Conservation (phyloP, 2,329 filamentous ascomycete species). For the Scolecobasidium constrictum region DNA sequence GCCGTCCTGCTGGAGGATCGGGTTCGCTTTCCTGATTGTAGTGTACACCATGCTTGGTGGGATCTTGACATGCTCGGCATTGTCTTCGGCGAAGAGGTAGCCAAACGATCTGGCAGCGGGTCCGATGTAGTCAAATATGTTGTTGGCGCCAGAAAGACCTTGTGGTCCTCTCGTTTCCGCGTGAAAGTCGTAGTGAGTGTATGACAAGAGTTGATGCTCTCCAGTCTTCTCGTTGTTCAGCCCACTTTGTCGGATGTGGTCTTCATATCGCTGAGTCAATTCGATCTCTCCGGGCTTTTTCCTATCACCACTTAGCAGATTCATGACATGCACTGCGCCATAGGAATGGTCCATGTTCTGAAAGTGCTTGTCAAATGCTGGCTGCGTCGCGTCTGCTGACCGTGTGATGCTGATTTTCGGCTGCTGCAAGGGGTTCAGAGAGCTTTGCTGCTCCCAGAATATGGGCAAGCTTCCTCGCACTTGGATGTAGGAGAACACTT, state of each 20-base stretch:
- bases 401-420: slow-evolving; percentile 79
- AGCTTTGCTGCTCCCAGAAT: slow-evolving; percentile 92
- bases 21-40: slow-evolving; percentile 37
- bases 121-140: slow-evolving; percentile 69
- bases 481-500: slow-evolving; percentile 89
- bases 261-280: slow-evolving; percentile 66
- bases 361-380: slow-evolving; percentile 93
- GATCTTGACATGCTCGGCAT: slow-evolving; percentile 43
- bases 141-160: slow-evolving; percentile 83
- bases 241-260: slow-evolving; percentile 64
- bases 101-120: slow-evolving; percentile 76
- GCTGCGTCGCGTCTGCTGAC: slow-evolving; percentile 81
- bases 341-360: slow-evolving; percentile 76
- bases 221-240: slow-evolving; percentile 51
- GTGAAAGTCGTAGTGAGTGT: slow-evolving; percentile 93
- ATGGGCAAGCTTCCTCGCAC: slow-evolving; percentile 86
- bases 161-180: slow-evolving; percentile 78
- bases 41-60: slow-evolving; percentile 20
- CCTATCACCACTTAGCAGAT: slow-evolving; percentile 74
- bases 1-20: slow-evolving; percentile 85
- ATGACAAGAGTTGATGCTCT: slow-evolving; percentile 58
- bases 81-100: slow-evolving; percentile 77
- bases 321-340: slow-evolving; percentile 84
- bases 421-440: slow-evolving; percentile 80
- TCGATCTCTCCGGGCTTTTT: slow-evolving; percentile 73